Evolutionary conservation across 1,139 yeast genomes (phyloP).

Genomic region (Scheffersomyces stambukii): DNA sequence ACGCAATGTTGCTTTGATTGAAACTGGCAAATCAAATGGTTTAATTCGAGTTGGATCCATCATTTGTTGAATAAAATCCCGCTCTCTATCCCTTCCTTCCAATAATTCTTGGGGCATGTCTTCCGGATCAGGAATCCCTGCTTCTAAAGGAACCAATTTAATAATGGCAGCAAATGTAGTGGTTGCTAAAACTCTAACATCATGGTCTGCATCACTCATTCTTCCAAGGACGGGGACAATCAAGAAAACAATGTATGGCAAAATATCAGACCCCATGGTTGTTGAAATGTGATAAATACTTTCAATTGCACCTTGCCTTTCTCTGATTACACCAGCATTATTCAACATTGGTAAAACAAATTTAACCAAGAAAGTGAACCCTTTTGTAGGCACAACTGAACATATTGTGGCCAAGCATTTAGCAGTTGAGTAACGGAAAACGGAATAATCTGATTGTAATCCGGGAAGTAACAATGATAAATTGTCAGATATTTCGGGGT

Average conservation of each 20-base stretch:
- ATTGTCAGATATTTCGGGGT: constrained; percentile 43
- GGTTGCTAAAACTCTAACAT: constrained; percentile 86
- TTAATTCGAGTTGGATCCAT: constrained; percentile 95
- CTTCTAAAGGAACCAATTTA: constrained; percentile 92
- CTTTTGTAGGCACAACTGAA: constrained; percentile 64
- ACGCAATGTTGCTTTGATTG: constrained; percentile 88
- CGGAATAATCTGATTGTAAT: constrained; percentile 66
- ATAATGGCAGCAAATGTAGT: constrained; percentile 96
- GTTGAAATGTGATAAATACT: constrained; percentile 79
- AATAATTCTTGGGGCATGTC: constrained; percentile 84
- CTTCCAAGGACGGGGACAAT: constrained; percentile 96
- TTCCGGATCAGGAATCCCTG: constrained; percentile 94
- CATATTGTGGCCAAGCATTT: constrained; percentile 85
- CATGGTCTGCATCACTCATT: constrained; percentile 94
- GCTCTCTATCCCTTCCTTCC: constrained; percentile 87
- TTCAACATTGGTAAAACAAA: constrained; percentile 74
- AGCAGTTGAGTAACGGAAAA: constrained; percentile 85
- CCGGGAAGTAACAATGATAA: constrained; percentile 56
- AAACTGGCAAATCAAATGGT: constrained; percentile 83
- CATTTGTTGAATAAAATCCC: constrained; percentile 96
- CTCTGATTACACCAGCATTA: constrained; percentile 69
- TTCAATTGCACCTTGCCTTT: constrained; percentile 94
- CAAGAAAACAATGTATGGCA: constrained; percentile 92
- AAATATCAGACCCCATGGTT: constrained; percentile 82
- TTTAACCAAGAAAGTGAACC: constrained; percentile 79